Evolutionary conservation across 2,329 filamentous ascomycete genomes (phyloP).

Genomic region (Hypoxylon sp.): DNA sequence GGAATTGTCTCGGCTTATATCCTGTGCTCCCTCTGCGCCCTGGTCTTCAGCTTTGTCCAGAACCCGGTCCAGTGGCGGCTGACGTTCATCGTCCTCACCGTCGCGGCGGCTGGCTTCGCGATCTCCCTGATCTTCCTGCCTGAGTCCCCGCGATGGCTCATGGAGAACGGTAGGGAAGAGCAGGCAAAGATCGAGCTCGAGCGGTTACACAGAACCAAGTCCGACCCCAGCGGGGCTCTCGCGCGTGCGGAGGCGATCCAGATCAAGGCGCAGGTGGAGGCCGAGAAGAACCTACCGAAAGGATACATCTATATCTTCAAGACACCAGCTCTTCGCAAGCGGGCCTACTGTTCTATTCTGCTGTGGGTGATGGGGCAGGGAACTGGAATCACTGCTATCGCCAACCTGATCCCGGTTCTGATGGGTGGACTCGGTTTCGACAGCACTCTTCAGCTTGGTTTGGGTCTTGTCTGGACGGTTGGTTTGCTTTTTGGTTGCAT

Average conservation of each 20-base stretch:
- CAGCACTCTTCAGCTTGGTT: conserved; percentile 41
- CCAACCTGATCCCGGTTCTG: conserved; percentile 44
- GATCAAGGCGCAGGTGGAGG: conserved; percentile 43
- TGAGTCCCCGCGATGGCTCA: conserved; percentile 38
- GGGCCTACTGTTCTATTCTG: conserved; percentile 43
- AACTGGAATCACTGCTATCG: conserved; percentile 45
- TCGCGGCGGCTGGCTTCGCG: conserved; percentile 24
- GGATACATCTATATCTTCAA: conserved; percentile 43
- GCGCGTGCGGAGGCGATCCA: conserved; percentile 42
- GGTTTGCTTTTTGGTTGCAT: conserved; percentile 41
- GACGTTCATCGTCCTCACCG: conserved; percentile 39
- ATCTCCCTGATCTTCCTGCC: conserved; percentile 35
- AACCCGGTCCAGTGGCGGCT: conserved; percentile 40
- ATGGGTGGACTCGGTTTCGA: conserved; percentile 46
- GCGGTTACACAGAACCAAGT: conserved; percentile 37
- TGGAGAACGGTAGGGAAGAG: conserved; percentile 36
- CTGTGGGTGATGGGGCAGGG: conserved; percentile 45
- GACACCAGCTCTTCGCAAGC: conserved; percentile 41
- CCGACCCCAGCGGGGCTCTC: conserved; percentile 36
- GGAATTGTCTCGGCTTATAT: conserved; percentile 43
- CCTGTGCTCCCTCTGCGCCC: conserved; percentile 29
- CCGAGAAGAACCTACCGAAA: conserved; percentile 31
- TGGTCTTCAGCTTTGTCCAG: conserved; percentile 40
- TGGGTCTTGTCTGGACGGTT: conserved; percentile 43
- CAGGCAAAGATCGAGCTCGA: conserved; percentile 36